Conservation (phyloP, 2,329 filamentous ascomycete species). For the Venturia aucupariae region DNA sequence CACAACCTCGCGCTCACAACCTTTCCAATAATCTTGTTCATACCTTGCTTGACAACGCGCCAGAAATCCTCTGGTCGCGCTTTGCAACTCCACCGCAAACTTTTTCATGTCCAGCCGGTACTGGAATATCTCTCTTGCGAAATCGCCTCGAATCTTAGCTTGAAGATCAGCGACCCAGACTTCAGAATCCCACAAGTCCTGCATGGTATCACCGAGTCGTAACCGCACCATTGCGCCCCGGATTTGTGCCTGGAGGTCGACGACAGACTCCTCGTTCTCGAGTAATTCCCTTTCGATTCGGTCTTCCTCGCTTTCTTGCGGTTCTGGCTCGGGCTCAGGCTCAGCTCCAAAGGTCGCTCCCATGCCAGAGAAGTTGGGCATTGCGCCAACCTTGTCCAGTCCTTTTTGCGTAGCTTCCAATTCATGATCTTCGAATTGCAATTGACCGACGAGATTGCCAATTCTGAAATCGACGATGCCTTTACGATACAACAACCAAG, state of each 20-base stretch:
- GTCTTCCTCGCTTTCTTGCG: conserved; percentile 80
- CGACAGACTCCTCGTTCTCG: conserved; percentile 62
- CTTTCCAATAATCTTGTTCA: conserved; percentile 59
- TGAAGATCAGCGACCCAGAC: conserved; percentile 72
- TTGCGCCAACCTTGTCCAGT: conserved; percentile 88
- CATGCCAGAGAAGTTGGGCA: conserved; percentile 98
- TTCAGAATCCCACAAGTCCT: conserved; percentile 80
- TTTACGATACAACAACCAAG: conserved; percentile 93
- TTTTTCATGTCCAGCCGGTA: conserved; percentile 76
- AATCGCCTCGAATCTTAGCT: conserved; percentile 78
- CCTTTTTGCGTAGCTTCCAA: conserved; percentile 95
- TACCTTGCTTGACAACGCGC: conserved; percentile 54
- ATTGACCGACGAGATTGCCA: conserved; percentile 88
- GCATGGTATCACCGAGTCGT: conserved; percentile 72
- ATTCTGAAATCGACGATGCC: conserved; percentile 94
- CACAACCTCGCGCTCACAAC: conserved; percentile 61
- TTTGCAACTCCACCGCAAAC: conserved; percentile 75
- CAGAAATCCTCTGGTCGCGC: conserved; percentile 66
- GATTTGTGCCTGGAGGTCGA: conserved; percentile 79
- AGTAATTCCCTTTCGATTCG: conserved; percentile 70
- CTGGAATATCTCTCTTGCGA: conserved; percentile 69
- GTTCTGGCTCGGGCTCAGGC: conserved; percentile 62
- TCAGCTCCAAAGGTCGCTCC: conserved; percentile 89
- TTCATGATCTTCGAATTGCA: conserved; percentile 96
- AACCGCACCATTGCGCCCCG: conserved; percentile 72